phyloP scores from a whole-genome alignment of 2,329 filamentous ascomycete genomes.

The Cercospora janseana region DNA sequence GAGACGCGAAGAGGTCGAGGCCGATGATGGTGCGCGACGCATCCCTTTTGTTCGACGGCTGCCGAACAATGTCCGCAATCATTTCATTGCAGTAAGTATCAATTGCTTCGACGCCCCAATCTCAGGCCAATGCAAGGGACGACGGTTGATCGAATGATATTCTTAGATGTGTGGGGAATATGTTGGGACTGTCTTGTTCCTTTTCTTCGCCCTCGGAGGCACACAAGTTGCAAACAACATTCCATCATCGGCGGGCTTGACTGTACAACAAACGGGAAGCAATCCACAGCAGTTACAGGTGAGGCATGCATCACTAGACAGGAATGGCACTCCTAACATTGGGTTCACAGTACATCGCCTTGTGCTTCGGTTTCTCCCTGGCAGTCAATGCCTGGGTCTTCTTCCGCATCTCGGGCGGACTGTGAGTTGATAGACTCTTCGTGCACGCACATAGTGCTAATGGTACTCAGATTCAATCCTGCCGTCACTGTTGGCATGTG shows the following conservation, averaged over 20 bases:
- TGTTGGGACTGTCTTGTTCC: slow-evolving; percentile 47
- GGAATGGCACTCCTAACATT: no score
- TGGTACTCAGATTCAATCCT: slow-evolving; percentile 34
- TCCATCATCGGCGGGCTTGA: slow-evolving; percentile 32
- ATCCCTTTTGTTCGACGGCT: slow-evolving; percentile 34
- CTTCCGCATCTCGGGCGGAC: slow-evolving; percentile 39
- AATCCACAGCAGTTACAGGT: slow-evolving; percentile 41
- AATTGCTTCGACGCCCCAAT: no score
- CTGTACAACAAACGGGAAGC: slow-evolving; percentile 31
- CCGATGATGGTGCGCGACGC: slow-evolving; percentile 28
- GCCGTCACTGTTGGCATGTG: slow-evolving; percentile 36
- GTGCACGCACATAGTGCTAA: no score
- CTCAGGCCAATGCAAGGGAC: no score
- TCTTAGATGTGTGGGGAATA: slow-evolving; percentile 43
- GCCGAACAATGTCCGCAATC: slow-evolving; percentile 43
- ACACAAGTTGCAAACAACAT: slow-evolving; percentile 47
- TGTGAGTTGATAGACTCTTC: slow-evolving; percentile 1
- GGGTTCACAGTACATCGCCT: slow-evolving; percentile 43
- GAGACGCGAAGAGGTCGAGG: slow-evolving; percentile 25
- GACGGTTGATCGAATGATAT: no score
- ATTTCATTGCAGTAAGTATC: slow-evolving; percentile 37
- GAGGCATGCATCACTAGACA: no score
- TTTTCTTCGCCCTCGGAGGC: slow-evolving; percentile 47
- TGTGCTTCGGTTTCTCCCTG: slow-evolving; percentile 43
- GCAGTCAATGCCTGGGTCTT: slow-evolving; percentile 45